Conservation (phyloP, 2,329 filamentous ascomycete genomes). For the Pyrenochaeta sp. region DNA sequence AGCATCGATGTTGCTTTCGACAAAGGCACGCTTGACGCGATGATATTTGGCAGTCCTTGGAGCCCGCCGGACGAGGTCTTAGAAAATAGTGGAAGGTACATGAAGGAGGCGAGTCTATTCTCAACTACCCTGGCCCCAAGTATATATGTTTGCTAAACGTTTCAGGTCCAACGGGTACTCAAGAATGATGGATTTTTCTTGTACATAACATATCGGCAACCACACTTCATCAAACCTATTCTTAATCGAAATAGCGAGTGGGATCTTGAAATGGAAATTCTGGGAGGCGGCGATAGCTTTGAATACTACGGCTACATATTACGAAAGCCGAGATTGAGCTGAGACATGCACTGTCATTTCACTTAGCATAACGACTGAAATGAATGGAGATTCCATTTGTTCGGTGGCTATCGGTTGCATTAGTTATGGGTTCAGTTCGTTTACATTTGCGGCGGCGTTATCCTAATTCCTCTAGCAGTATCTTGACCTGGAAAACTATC, state of each 20-base stretch:
- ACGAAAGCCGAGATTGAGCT: conserved; percentile 4
- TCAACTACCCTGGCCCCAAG: background rate
- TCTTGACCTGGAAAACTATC: too few species aligned
- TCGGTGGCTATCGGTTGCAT: too few species aligned
- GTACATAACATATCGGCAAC: conserved; percentile 54
- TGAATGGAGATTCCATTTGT: too few species aligned
- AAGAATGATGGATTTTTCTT: conserved; percentile 60
- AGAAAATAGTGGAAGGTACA: conserved; percentile 59
- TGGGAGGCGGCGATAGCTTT: conserved; percentile 16
- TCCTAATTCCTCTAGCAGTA: too few species aligned
- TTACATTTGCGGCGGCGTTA: too few species aligned
- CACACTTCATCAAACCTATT: conserved; percentile 42
- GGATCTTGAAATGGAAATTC: conserved; percentile 31
- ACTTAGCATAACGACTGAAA: too few species aligned
- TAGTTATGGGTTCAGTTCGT: too few species aligned
- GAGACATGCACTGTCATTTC: background rate
- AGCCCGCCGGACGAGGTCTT: conserved; percentile 60
- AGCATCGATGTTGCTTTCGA: conserved; percentile 66
- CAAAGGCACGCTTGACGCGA: conserved; percentile 65
- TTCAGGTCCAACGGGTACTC: conserved; percentile 57
- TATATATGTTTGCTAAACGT: background rate
- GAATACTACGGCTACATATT: conserved; percentile 17
- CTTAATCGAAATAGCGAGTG: conserved; percentile 31
- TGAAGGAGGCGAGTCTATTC: conserved; percentile 55
- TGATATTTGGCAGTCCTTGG: conserved; percentile 65